Evolutionary conservation across 345 rosid genomes (phyloP).

Genomic region (Citropsis articulata): DNA sequence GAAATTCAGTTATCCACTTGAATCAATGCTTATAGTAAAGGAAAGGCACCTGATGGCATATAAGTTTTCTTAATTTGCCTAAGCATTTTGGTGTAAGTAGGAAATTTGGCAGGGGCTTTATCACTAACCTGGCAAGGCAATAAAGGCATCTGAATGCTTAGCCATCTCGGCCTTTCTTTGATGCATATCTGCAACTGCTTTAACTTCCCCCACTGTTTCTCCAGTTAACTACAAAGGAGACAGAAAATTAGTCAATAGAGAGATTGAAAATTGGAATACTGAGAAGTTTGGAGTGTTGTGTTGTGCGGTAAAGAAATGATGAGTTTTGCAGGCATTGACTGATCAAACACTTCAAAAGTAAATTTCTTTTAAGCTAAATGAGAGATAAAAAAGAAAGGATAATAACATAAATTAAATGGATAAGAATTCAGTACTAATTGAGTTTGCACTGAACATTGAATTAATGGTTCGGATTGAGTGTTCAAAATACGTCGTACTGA

Average conservation of each 20-base stretch:
- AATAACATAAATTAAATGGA: not conserved
- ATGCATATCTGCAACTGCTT: slow-evolving; percentile 99
- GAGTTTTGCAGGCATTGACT: slow-evolving; percentile 34
- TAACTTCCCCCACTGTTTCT: slow-evolving; percentile 99
- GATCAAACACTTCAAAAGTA: slow-evolving; percentile 25
- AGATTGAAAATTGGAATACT: slow-evolving; percentile 5
- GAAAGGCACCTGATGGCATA: slow-evolving; percentile 19
- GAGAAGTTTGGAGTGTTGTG: slow-evolving; percentile 26
- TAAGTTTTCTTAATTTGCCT: slow-evolving; percentile 22
- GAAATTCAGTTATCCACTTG: slow-evolving; percentile 9
- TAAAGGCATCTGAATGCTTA: slow-evolving; percentile 99
- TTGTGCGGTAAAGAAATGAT: slow-evolving; percentile 57
- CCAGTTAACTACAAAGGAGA: slow-evolving; percentile 85
- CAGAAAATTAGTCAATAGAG: slow-evolving; percentile 18
- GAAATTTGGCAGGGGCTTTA: slow-evolving; percentile 19
- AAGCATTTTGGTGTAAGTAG: slow-evolving; percentile 19
- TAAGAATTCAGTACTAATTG: too few relatives aligned
- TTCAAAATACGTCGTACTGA: too few relatives aligned
- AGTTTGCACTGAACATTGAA: too few relatives aligned
- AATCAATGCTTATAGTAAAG: slow-evolving; percentile 12
- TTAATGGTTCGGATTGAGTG: too few relatives aligned
- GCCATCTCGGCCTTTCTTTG: slow-evolving; percentile 99
- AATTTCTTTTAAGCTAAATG: slow-evolving; percentile 12
- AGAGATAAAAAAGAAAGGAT: not conserved
- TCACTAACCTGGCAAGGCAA: slow-evolving; percentile 95